Evolutionary conservation across 495 filamentous ascomycete species (phyloP).

Genomic region (Penicillium lividum): DNA sequence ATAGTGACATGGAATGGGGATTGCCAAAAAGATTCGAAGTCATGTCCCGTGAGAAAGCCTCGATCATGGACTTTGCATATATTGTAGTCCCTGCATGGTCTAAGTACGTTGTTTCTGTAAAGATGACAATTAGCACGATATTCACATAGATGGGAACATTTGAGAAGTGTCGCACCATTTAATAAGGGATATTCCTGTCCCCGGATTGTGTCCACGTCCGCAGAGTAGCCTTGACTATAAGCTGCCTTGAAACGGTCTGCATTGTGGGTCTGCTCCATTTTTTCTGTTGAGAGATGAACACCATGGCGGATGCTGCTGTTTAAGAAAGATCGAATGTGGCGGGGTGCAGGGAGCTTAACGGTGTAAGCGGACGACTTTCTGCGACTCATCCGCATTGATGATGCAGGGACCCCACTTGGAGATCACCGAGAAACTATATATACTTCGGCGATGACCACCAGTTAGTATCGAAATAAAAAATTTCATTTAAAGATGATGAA

Average conservation of each 20-base stretch:
- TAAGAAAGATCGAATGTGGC: background rate
- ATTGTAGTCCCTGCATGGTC: constrained; percentile 91
- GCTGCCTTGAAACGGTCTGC: constrained; percentile 3
- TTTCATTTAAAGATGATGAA: background rate
- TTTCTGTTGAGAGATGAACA: background rate
- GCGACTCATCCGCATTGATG: constrained; percentile 4
- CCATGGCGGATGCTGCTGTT: background rate
- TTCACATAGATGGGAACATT: background rate
- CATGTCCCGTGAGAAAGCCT: constrained; percentile 74
- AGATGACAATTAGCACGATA: background rate
- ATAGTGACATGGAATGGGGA: constrained; percentile 81
- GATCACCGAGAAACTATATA: background rate
- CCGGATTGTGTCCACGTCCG: constrained; percentile 66
- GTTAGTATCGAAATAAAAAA: constrained; percentile 3
- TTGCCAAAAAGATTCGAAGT: constrained; percentile 82
- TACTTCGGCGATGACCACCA: background rate
- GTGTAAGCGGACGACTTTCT: background rate
- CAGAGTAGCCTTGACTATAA: constrained; percentile 56
- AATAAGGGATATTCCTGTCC: constrained; percentile 80
- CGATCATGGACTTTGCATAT: constrained; percentile 79
- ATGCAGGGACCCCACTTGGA: constrained; percentile 5
- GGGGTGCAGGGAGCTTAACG: background rate
- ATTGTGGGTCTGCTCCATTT: constrained; percentile 16
- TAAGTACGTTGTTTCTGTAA: constrained; percentile 73
- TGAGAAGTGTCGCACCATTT: constrained; percentile 51